Conservation (phyloP, 805 yeast species). For the Candida tallmaniae region DNA sequence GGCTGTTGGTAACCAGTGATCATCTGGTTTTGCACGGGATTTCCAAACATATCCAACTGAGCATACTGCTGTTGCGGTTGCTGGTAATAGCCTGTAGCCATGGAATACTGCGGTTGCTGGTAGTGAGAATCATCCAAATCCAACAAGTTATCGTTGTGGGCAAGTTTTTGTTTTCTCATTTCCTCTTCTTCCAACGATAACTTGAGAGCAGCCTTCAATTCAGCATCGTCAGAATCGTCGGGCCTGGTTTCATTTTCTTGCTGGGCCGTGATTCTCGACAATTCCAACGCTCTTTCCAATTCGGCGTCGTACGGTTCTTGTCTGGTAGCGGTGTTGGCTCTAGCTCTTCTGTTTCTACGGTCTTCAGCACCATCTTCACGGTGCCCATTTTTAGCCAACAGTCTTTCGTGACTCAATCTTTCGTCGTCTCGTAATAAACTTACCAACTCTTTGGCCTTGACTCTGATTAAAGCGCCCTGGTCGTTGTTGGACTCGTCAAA, state of each 20-base stretch:
- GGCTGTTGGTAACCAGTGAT: slow-evolving; percentile 46
- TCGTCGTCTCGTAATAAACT: slow-evolving; percentile 78
- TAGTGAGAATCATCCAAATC: slow-evolving; percentile 48
- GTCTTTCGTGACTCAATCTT: slow-evolving; percentile 67
- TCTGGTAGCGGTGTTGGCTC: slow-evolving; percentile 4
- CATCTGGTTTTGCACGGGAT: slow-evolving; percentile 55
- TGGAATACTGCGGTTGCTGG: slow-evolving; percentile 13
- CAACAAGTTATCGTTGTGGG: slow-evolving; percentile 44
- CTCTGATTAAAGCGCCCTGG: slow-evolving; percentile 82
- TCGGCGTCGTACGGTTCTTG: slow-evolving; percentile 63
- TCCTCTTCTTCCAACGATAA: slow-evolving; percentile 76
- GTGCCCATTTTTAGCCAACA: slow-evolving; percentile 24
- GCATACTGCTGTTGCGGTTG: slow-evolving; percentile 16
- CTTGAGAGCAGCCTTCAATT: slow-evolving; percentile 63
- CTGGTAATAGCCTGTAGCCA: slow-evolving; percentile 50
- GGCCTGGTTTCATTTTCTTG: slow-evolving; percentile 59
- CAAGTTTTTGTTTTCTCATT: slow-evolving; percentile 45
- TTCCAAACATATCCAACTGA: slow-evolving; percentile 62
- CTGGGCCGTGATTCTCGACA: slow-evolving; percentile 75
- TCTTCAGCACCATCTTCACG: slow-evolving; percentile 21
- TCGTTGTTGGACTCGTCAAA: slow-evolving; percentile 74
- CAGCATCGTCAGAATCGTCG: slow-evolving; percentile 50
- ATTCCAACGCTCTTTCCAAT: slow-evolving; percentile 73
- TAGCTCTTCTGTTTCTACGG: slow-evolving; percentile 18
- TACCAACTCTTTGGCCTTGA: slow-evolving; percentile 86